These are phyloP conservation scores for Grammothele lineata DNA, from an alignment of 768 basidiomycete genomes.

Conservation along the genomic window DNA sequence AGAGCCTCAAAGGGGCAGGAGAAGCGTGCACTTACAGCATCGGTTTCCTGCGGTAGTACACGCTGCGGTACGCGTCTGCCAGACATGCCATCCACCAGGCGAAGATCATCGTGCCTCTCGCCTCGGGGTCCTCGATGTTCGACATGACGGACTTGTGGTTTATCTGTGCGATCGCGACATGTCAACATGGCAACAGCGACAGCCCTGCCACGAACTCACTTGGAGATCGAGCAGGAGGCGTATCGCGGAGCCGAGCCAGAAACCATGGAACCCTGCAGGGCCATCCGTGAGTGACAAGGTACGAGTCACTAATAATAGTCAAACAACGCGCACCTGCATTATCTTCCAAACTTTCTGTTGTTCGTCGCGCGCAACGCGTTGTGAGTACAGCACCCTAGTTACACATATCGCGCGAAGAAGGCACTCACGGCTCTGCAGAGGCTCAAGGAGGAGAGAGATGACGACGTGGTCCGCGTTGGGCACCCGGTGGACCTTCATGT, in stretches of 20 bases:
- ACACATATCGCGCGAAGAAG: too few species aligned
- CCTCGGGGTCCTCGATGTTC: slow-evolving; percentile 69
- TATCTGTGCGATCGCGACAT: slow-evolving; percentile 42
- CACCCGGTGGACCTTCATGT: slow-evolving; percentile 80
- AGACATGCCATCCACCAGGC: slow-evolving; percentile 94
- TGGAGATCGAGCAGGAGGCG: slow-evolving; percentile 76
- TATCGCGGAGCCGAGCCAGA: slow-evolving; percentile 77
- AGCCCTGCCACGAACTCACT: slow-evolving; percentile 44
- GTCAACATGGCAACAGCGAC: slow-evolving; percentile 4
- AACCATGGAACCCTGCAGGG: slow-evolving; percentile 72
- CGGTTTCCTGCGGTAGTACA: slow-evolving; percentile 83
- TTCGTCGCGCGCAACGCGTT: too few species aligned
- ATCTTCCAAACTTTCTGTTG: slow-evolving; percentile 73
- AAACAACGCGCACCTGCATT: slow-evolving; percentile 50
- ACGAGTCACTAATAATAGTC: slow-evolving; percentile 1
- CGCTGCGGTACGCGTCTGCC: slow-evolving; percentile 76
- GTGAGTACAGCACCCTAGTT: too few species aligned
- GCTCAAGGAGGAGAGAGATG: slow-evolving; percentile 76
- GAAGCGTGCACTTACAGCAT: slow-evolving; percentile 46
- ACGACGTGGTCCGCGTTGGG: slow-evolving; percentile 79
- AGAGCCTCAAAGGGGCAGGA: background rate
- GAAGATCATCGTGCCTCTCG: slow-evolving; percentile 81
- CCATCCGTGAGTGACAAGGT: slow-evolving; percentile 11
- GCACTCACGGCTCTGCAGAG: slow-evolving; percentile 81
- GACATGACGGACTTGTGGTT: slow-evolving; percentile 80